Conservation (phyloP, 768 basidiomycete genomes). For the Tulasnella sp. region DNA sequence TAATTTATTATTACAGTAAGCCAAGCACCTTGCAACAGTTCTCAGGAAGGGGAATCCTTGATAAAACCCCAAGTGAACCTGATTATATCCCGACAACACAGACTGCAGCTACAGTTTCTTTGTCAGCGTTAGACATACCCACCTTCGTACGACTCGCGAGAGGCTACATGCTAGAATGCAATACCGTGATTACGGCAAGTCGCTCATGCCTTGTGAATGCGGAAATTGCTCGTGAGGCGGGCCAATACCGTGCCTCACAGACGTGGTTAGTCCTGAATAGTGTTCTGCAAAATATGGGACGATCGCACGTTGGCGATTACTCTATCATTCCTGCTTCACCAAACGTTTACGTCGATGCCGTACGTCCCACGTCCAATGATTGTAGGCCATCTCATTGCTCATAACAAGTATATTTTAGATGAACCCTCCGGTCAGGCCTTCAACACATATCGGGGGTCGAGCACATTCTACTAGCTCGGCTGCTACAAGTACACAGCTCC, state of each 20-base stretch:
- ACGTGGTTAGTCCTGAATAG: constrained; percentile 49
- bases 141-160: constrained; percentile 49
- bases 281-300: too few species aligned
- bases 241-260: constrained; percentile 44
- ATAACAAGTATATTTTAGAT: too few species aligned
- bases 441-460: too few species aligned
- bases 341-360: too few species aligned
- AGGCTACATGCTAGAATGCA: constrained; percentile 39
- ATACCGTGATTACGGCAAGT: not conserved
- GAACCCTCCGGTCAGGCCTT: too few species aligned
- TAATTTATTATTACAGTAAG: not conserved
- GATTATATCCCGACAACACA: constrained; percentile 41
- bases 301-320: too few species aligned
- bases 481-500: too few species aligned
- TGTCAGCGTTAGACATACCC: constrained; percentile 32
- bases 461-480: too few species aligned
- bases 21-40: constrained; percentile 3
- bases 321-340: not conserved
- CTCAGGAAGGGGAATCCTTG: constrained; percentile 20
- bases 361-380: too few species aligned
- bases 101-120: constrained; percentile 38
- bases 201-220: not conserved
- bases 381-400: too few species aligned
- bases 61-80: constrained; percentile 50
- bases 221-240: constrained; percentile 48